These are phyloP conservation scores for Jamesozyma piceae DNA, from an alignment of 805 yeast genomes.

Conservation along the genomic window DNA sequence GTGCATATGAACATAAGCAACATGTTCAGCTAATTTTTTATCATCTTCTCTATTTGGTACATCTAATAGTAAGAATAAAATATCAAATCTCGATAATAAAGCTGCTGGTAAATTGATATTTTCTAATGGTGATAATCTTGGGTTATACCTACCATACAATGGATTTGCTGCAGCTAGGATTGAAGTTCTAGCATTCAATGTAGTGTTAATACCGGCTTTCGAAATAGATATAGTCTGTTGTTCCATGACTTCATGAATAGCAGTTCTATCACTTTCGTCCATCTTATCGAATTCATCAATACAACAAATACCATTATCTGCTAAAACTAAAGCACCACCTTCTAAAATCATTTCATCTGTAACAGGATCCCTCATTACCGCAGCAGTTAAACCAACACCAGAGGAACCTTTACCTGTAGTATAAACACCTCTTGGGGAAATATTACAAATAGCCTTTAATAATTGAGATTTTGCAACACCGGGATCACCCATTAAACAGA, in stretches of 20 bases:
- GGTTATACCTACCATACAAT: slow-evolving; percentile 86
- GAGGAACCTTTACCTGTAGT: slow-evolving; percentile 98
- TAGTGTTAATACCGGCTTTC: slow-evolving; percentile 95
- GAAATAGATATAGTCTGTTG: slow-evolving; percentile 96
- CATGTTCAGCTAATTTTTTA: slow-evolving; percentile 83
- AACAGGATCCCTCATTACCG: slow-evolving; percentile 97
- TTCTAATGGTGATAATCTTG: slow-evolving; percentile 81
- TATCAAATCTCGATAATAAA: slow-evolving; percentile 85
- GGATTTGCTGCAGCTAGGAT: slow-evolving; percentile 99
- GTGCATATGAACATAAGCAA: slow-evolving; percentile 91
- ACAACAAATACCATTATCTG: slow-evolving; percentile 97
- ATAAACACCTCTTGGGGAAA: slow-evolving; percentile 93
- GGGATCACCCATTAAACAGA: slow-evolving; percentile 97
- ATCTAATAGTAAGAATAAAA: slow-evolving; percentile 79
- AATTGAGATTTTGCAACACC: slow-evolving; percentile 98
- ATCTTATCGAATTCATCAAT: slow-evolving; percentile 98
- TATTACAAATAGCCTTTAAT: slow-evolving; percentile 78
- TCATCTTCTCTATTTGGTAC: slow-evolving; percentile 72
- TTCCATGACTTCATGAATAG: slow-evolving; percentile 98
- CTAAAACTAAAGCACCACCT: slow-evolving; percentile 95
- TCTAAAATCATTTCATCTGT: slow-evolving; percentile 97
- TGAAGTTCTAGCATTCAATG: slow-evolving; percentile 90
- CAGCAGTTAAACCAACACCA: slow-evolving; percentile 97
- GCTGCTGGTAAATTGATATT: slow-evolving; percentile 97
- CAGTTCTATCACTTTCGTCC: slow-evolving; percentile 95